Evolutionary conservation across 2,329 filamentous ascomycete genomes (phyloP).

Genomic region (Fusarium buharicum): DNA sequence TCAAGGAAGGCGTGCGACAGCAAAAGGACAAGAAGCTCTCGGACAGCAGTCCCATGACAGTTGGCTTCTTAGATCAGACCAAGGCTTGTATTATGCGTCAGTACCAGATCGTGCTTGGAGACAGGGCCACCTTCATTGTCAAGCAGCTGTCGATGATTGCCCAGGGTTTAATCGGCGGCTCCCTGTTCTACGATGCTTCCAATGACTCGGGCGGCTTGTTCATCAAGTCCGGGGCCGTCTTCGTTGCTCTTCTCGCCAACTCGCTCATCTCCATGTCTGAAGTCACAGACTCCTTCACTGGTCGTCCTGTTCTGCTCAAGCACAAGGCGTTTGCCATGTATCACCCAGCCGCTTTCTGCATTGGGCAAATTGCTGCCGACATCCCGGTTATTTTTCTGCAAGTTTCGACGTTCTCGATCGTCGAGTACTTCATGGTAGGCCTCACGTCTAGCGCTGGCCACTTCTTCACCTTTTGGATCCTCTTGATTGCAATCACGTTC

Average conservation of each 20-base stretch:
- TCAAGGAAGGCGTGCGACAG: conserved; percentile 61
- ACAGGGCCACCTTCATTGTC: conserved; percentile 71
- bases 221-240: conserved; percentile 70
- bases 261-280: conserved; percentile 72
- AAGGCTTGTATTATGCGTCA: conserved; percentile 67
- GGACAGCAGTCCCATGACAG: conserved; percentile 65
- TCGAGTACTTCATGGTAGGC: conserved; percentile 73
- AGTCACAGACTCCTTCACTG: conserved; percentile 70
- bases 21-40: conserved; percentile 67
- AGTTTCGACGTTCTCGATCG: conserved; percentile 65
- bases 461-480: conserved; percentile 72
- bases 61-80: conserved; percentile 65
- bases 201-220: conserved; percentile 69
- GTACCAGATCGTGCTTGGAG: conserved; percentile 73
- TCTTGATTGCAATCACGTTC: conserved; percentile 63
- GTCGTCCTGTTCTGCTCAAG: conserved; percentile 68
- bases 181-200: conserved; percentile 73
- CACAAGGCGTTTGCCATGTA: conserved; percentile 68
- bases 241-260: conserved; percentile 72
- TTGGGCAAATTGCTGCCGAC: conserved; percentile 65
- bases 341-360: conserved; percentile 68
- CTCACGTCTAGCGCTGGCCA: conserved; percentile 60
- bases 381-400: conserved; percentile 68
- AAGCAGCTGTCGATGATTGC: conserved; percentile 67
- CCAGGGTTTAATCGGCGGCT: conserved; percentile 72